Evolutionary conservation across 129 eudicot species (phyloP), one percentile per base, ranked within the genome.

Genomic region (Centaurea solstitialis): DNA sequence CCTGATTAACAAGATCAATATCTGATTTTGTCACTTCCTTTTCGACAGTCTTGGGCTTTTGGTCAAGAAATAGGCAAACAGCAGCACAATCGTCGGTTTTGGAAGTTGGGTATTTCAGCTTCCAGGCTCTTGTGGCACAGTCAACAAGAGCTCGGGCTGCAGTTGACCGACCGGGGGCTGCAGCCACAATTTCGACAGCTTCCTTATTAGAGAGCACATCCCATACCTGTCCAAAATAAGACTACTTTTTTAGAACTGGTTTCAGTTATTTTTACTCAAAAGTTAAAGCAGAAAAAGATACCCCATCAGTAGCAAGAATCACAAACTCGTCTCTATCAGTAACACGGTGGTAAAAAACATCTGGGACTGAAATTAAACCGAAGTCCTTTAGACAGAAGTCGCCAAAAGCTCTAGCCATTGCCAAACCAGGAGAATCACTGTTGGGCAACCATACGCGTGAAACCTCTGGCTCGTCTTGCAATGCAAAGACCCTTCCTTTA

Each of bases 251-350:
- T 8, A 41, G 17, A 22, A 20, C 38, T 33, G 22, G 5, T 23
- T 57, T 57, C 23, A 0, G 22, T 5, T 6, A 40, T 21, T 41
- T 41, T 24, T 20, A 39, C 20, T 12, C 12, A 23, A 75, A 75
- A 47, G 66, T 13, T 3, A 75, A 13, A 26, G 5, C n/a, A 59
- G 30, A 76, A 59, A 15, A 59, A 11, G 38, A 3, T 76, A 86
- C 89, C 87, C 89, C 89, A 65, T 86, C 89, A 12, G 89, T 86
- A 18, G 89, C 89, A n/a, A 86, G 85, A 57, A 78, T 79, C 21
- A 78, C 70, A 74, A 74, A 78, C 64, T 78, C 70, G 23, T 81
- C 82, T 37, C 33, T 72, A 23, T 76, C 72, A 15, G 79, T 85
- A 72, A 77, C 26, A 35, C 23, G 73, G 26, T 38, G 85, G 40